Evolutionary conservation across 1,139 yeast genomes (phyloP), one percentile per base, ranked within the genome.

Genomic region (Kodamaea fungicola): DNA sequence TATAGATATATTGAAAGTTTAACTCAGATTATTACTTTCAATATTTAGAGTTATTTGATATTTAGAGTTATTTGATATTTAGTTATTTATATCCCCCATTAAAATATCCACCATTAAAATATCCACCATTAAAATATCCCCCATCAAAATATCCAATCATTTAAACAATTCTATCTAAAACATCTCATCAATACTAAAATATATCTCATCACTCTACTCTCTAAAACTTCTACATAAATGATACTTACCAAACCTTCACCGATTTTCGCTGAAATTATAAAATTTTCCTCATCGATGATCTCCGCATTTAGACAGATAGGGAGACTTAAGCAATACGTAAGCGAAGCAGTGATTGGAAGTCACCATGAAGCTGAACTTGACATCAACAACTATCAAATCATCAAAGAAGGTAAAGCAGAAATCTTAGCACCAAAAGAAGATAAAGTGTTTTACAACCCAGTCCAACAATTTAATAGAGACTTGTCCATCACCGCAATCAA

Each of bases 391-490:
- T 76, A 54, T 57, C 69, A 69, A 34, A 61, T 74, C 9, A 79
- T 84, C 33, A 74, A 72, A 25, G 97, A 90, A 59, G 97, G 97
- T 2, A 67, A 74, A 42, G 96, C 97, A 6, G 75, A 79, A 23
- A 80, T 90, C 39, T 67, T 88, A 34, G 83, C 84, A 42, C 92
- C 95, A 4, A 76, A 82, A 53, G 77, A 78, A 51, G 83, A 83
- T 42, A 83, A 82, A 49, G 98, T 92, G 8, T 92, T 92, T 55
- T 92, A 94, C 65, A 92, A 92, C 56, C 97, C 95, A 5, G 86
- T 92, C 42, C 99, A 92, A 61, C 97, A 90, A 61, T 92, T 90
- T 62, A 92, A 92, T 58, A 74, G 99, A 51, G 99, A 92, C 57
- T 64, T 92, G 37, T 85, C 96, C 44, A 83, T 87, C 6, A 68